Base-by-base conservation (phyloP, 2,329 filamentous ascomycete species). In the Ceratocystis harringtonii region DNA sequence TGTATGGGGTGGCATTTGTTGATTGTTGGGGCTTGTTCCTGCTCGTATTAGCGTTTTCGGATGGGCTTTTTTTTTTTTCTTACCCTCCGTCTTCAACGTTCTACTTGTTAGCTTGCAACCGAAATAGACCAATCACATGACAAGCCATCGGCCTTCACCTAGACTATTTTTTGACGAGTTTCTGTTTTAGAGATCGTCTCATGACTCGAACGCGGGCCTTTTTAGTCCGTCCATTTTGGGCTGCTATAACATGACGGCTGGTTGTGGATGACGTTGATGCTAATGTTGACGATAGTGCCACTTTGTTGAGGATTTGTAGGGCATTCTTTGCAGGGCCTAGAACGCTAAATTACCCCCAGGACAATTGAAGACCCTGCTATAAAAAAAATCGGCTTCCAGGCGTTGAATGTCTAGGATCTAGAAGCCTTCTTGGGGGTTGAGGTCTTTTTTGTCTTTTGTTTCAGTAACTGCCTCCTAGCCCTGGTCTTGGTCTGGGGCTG, bases 371-470 rank as follows among this genome's bases (percentile, higher is more conserved):
- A 10, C 55, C 55, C 55, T 58, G 28, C 55, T 58, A n/a, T 6
- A 36, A 17, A 30, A 30, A 15, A 22, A 30, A 1, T 15, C 4
- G 6, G 55, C 10, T 58, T 58, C 30, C 55, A 58, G 55, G 55
- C 15, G 55, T 19, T 58, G 25, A 30, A 28, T 8, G 15, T 58
- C 25, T n/a, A 36, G 55, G 55, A 58, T 58, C 15, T 28, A 10
- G 15, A 7, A 25, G 30, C 17, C 7, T 36, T 58, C 32, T 32
- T 28, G 55, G 52, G 55, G 55, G 55, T 58, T 58, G 55, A 36
- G 55, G 55, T 58, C 55, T 58, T 58, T 58, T 58, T 58, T 58
- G 22, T 55, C 25, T 25, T 55, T 55, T 25, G 19, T 28, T 55
- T 3, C 12, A 30, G 55, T 19, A 30, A n/a, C 15, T 61, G 43